Evolutionary conservation across 495 filamentous ascomycete species (phyloP), one percentile per base, ranked within the genome.

Genomic region (Talaromyces thailandensis): DNA sequence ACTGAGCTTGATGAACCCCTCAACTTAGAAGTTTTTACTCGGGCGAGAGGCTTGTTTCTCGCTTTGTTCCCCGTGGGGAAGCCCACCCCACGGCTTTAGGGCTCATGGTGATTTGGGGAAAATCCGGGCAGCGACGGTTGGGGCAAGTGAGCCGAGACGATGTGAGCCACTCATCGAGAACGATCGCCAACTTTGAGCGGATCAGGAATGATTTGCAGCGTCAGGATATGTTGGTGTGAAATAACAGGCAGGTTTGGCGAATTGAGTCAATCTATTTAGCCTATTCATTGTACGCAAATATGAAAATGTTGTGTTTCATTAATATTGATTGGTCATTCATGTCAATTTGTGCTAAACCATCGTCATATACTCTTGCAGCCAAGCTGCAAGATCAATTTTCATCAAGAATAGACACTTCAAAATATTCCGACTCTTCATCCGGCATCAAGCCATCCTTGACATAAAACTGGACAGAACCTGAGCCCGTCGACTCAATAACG

Each of bases 391-490:
- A 23, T 52, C 24, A 52, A 28, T 55, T 55, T 3, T 55, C 51
- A 23, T 16, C 23, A 1, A 55, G 23, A 9, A 55, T 55, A 23
- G 26, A 55, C 18, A 28, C 51, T 26, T 55, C 51, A 55, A 55
- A 24, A 5, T 26, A 23, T 26, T 55, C 51, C 4, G 24, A n/a
- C 51, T 55, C 51, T 14, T 55, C 51, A 7, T 18, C 16, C 16
- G 29, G 55, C 2, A 18, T n/a, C 6, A 2, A n/a, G 2, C 55
- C 11, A 23, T 68, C 62, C 11, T 75, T 74, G 7, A 78, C 11
- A 56, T 24, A 40, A 50, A 66, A 66, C 16, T 58, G n/a, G 23
- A 64, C 45, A 24, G 64, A 58, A 29, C 64, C 64, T 32, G 37
- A 31, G 23, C 60, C 43, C 4, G 18, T 37, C 9, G 52, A 43